Conservation (phyloP, 208 protist genomes). For the Trypanosoma brucei region DNA sequence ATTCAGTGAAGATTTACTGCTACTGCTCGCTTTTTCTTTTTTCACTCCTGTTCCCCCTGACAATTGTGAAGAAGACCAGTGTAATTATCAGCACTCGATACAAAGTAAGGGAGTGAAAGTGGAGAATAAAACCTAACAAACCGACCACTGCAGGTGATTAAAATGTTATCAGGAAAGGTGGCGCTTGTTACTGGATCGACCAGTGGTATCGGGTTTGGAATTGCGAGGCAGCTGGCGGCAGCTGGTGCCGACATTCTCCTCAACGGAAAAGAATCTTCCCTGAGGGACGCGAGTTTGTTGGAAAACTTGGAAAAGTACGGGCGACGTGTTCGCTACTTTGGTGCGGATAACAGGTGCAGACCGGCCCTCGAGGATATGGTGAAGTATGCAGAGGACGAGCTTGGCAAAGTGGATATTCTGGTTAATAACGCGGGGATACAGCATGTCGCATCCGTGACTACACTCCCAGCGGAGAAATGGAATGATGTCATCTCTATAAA, state of each 20-base stretch:
- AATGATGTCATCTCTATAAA: constrained; percentile 42
- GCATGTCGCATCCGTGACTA: constrained; percentile 31
- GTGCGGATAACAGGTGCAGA: constrained; percentile 20
- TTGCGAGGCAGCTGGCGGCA: constrained; percentile 28
- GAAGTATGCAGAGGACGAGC: constrained; percentile 14
- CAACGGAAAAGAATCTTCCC: constrained; percentile 14
- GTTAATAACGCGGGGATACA: constrained; percentile 58
- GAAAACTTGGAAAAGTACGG: constrained; percentile 15
- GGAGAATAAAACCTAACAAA: not conserved
- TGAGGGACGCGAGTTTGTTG: not conserved
- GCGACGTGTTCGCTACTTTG: constrained; percentile 17
- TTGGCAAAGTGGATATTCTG: constrained; percentile 36
- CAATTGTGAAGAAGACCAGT: not conserved
- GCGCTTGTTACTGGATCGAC: constrained; percentile 42
- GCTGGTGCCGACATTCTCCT: constrained; percentile 29
- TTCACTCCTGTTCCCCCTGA: too few species aligned
- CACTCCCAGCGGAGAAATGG: constrained; percentile 36
- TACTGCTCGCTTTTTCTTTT: too few species aligned
- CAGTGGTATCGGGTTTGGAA: constrained; percentile 41
- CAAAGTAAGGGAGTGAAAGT: too few species aligned
- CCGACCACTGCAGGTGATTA: constrained; percentile 7
- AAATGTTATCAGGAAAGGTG: constrained; percentile 18
- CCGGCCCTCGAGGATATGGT: constrained; percentile 19
- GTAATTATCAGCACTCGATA: not conserved
- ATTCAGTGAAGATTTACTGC: too few species aligned